Evolutionary conservation across 257 asterid genomes (phyloP).

Genomic region (Forsythia viridissima): DNA sequence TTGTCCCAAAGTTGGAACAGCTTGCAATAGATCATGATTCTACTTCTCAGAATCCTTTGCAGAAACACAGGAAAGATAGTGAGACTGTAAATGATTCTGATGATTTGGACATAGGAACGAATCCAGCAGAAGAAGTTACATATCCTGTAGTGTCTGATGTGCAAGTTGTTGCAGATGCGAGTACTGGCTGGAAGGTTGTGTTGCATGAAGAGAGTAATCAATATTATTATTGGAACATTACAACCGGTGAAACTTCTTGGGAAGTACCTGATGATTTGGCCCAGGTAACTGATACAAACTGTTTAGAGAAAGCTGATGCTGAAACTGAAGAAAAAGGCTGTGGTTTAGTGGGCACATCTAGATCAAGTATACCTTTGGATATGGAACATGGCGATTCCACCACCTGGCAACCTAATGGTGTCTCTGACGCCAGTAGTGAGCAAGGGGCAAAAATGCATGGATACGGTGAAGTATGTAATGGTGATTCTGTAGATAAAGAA

Average conservation of each 20-base stretch:
- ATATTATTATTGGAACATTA: conserved; percentile 87
- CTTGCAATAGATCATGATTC: conserved; percentile 34
- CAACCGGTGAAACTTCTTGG: conserved; percentile 99
- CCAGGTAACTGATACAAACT: conserved; percentile 32
- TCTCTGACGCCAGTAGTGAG: conserved; percentile 28
- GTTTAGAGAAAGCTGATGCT: conserved; percentile 35
- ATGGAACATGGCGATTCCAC: conserved; percentile 29
- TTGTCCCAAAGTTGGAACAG: conserved; percentile 38
- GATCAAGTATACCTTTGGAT: conserved; percentile 22
- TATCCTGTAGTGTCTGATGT: conserved; percentile 40
- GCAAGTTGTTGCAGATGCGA: conserved; percentile 44
- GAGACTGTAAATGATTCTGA: conserved; percentile 22
- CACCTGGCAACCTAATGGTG: conserved; percentile 22
- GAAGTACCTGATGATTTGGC: conserved; percentile 65
- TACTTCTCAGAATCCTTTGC: conserved; percentile 31
- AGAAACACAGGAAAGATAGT: conserved; percentile 42
- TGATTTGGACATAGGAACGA: conserved; percentile 40
- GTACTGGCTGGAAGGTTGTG: conserved; percentile 81
- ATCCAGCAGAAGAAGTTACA: conserved; percentile 31
- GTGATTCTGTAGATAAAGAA: conserved; percentile 36
- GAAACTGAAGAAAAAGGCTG: conserved; percentile 33
- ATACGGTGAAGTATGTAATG: conserved; percentile 25
- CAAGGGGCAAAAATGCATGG: conserved; percentile 26
- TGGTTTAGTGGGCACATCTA: conserved; percentile 14
- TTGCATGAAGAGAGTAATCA: conserved; percentile 90